These are phyloP conservation scores for Epipyxis sp. DNA, from an alignment of 108 stramenopile genomes.

Conservation along the genomic window DNA sequence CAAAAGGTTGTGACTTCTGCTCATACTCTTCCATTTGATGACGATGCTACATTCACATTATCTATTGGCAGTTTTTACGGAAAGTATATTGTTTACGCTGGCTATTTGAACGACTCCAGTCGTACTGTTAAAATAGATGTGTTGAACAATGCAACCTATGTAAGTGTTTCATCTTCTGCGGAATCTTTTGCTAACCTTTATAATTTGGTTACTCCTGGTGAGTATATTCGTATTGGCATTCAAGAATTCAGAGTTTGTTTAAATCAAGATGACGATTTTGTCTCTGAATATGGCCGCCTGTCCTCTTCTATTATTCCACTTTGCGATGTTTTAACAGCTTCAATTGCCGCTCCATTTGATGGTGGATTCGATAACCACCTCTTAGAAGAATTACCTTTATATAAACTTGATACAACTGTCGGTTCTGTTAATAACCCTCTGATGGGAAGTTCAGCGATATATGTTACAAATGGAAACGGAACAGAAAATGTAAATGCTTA, in stretches of 20 bases:
- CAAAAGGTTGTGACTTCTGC: conserved; percentile 61
- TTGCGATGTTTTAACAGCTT: conserved; percentile 52
- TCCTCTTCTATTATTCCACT: conserved; percentile 44
- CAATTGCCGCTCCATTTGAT: conserved; percentile 41
- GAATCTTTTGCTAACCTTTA: conserved; percentile 30
- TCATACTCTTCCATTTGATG: conserved; percentile 56
- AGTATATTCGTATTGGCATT: conserved; percentile 57
- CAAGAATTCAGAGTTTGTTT: conserved; percentile 62
- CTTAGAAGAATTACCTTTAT: conserved; percentile 54
- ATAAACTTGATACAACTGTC: conserved; percentile 64
- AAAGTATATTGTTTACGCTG: conserved; percentile 39
- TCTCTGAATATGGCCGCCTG: background rate
- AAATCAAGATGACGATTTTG: background rate
- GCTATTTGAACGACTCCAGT: background rate
- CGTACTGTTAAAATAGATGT: conserved; percentile 9
- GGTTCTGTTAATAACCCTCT: conserved; percentile 55
- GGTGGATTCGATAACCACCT: conserved; percentile 31
- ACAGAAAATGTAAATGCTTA: conserved; percentile 35
- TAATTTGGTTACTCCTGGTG: conserved; percentile 54
- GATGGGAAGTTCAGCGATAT: conserved; percentile 59
- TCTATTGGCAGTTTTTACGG: conserved; percentile 65
- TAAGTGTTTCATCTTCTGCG: background rate
- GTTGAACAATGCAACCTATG: background rate
- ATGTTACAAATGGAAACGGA: conserved; percentile 40
- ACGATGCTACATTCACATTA: conserved; percentile 54